phyloP scores from a whole-genome alignment of 1,139 yeast genomes.

The Candida mesenterica region DNA sequence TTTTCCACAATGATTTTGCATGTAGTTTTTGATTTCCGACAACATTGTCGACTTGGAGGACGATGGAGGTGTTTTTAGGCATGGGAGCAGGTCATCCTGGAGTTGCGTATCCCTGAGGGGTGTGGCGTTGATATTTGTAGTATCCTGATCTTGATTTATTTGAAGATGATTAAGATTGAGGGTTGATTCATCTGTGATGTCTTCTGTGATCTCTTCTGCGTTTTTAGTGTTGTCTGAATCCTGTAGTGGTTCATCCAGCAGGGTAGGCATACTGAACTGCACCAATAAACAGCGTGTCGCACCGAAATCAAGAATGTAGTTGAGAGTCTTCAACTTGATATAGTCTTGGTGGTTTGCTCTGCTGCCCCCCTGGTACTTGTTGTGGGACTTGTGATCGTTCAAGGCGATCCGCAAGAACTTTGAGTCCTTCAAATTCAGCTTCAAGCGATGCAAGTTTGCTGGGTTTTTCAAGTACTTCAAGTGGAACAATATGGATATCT shows the following conservation, averaged over 20 bases:
- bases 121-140: too few relatives aligned
- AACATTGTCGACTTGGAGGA: not conserved
- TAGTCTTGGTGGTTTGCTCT: conserved; percentile 29
- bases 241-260: too few relatives aligned
- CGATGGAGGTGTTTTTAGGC: too few relatives aligned
- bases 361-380: conserved; percentile 4
- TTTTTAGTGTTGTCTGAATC: too few relatives aligned
- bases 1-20: conserved; percentile 25
- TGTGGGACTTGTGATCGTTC: conserved; percentile 22
- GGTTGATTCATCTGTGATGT: too few relatives aligned
- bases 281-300: conserved; percentile 40
- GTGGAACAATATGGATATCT: conserved; percentile 34
- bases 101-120: too few relatives aligned
- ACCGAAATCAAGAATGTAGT: conserved; percentile 38
- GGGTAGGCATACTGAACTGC: conserved; percentile 4
- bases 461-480: conserved; percentile 31
- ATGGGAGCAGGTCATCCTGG: too few relatives aligned
- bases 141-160: too few relatives aligned
- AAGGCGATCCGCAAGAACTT: conserved; percentile 30
- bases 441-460: conserved; percentile 27
- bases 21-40: conserved; percentile 9
- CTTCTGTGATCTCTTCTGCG: too few relatives aligned
- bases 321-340: conserved; percentile 42
- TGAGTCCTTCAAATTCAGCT: conserved; percentile 27
- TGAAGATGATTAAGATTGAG: too few relatives aligned